phyloP scores from a whole-genome alignment of 1,139 yeast species.

The Geotrichum citri-aurantii region DNA sequence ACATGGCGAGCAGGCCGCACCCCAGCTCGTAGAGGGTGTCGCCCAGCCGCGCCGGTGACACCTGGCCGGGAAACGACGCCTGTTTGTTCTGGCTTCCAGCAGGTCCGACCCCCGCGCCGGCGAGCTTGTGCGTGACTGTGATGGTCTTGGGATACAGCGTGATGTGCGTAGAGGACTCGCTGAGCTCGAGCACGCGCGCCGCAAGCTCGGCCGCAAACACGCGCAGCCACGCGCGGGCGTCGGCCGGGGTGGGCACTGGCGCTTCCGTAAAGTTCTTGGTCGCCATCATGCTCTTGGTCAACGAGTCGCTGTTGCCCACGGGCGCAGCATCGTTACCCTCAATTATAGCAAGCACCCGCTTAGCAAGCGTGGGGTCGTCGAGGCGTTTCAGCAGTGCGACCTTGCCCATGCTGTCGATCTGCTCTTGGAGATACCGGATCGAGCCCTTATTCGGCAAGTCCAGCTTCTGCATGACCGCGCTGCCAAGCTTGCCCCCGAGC shows the following conservation, averaged over 20 bases:
- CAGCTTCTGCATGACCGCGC: constrained; percentile 43
- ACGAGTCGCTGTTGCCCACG: constrained; percentile 48
- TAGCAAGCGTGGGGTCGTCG: constrained; percentile 38
- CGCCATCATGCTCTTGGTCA: constrained; percentile 82
- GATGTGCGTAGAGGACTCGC: constrained; percentile 50
- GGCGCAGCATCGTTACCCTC: constrained; percentile 56
- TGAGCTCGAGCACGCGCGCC: constrained; percentile 64
- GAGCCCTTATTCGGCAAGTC: constrained; percentile 31
- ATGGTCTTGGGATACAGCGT: constrained; percentile 36
- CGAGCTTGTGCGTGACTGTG: constrained; percentile 25
- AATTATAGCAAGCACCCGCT: constrained; percentile 51
- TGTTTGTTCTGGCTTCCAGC: constrained; percentile 23
- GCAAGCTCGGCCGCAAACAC: constrained; percentile 78
- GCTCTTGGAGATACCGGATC: constrained; percentile 25
- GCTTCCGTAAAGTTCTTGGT: constrained; percentile 60
- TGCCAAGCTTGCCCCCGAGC: constrained; percentile 86
- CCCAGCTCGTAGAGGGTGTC: constrained; percentile 29
- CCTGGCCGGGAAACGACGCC: constrained; percentile 20
- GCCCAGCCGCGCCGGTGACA: constrained; percentile 23
- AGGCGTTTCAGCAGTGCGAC: constrained; percentile 35
- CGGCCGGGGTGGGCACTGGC: constrained; percentile 51
- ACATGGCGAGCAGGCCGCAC: constrained; percentile 25
- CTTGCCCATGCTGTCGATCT: constrained; percentile 23
- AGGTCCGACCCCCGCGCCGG: neutral
- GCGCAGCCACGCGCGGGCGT: constrained; percentile 70